Evolutionary conservation across 305 asterid species (phyloP).

Genomic region (Fraxinus floribunda): DNA sequence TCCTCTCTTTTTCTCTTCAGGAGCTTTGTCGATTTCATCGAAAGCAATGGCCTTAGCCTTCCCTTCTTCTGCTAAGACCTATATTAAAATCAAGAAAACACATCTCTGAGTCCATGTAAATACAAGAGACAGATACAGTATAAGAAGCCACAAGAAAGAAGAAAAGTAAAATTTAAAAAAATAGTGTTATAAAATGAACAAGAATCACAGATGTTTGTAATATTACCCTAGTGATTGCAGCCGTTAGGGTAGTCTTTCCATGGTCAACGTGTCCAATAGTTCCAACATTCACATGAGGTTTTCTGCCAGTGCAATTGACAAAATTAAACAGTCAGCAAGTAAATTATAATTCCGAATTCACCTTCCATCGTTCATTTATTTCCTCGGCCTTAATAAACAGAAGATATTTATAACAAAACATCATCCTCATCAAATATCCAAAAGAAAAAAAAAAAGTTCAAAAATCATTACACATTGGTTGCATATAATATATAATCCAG

Average conservation of each 20-base stretch:
- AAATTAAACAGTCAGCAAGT: not conserved
- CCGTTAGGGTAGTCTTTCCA: constrained; percentile 94
- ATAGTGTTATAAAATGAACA: not conserved
- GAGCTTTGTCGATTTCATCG: constrained; percentile 97
- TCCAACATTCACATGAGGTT: constrained; percentile 96
- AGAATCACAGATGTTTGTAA: not conserved
- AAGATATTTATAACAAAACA: not conserved
- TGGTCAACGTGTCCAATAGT: constrained; percentile 99
- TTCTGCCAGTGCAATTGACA: constrained; percentile 43
- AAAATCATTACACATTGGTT: not conserved
- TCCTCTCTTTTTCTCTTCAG: constrained; percentile 98
- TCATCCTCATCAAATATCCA: not conserved
- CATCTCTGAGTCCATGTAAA: not conserved
- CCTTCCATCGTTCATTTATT: not conserved
- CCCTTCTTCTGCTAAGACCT: constrained; percentile 92
- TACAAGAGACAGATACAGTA: not conserved
- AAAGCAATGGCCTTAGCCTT: constrained; percentile 90
- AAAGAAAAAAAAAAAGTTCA: not conserved
- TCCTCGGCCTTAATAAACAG: not conserved
- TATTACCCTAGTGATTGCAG: constrained; percentile 87
- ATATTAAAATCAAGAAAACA: constrained; percentile 10
- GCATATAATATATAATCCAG: not conserved
- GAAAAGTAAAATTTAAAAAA: not conserved
- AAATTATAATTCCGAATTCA: not conserved
- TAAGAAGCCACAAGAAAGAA: not conserved